Base-by-base conservation (phyloP, 352 stramenopile genomes). In the Phytophthora multivora region DNA sequence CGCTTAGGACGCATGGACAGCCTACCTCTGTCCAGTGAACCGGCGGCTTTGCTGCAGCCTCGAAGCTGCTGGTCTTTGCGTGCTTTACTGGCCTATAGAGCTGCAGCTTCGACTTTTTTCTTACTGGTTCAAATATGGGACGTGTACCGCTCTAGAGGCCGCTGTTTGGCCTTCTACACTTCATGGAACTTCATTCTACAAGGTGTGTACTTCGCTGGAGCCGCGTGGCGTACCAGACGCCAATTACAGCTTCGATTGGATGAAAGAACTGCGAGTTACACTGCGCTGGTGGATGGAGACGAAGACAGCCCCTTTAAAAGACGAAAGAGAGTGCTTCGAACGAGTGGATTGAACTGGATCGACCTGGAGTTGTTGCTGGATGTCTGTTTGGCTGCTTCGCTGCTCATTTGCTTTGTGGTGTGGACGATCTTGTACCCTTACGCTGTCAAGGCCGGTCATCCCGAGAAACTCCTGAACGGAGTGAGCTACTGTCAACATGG, bases 151-250 rank as follows among this genome's bases (percentile, higher is more conserved):
- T 83, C 86, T 13, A 26, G 45, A 9, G 62, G 60, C 28, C 63
- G 65, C 30, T 91, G 86, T 41, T 55, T 93, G 47, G 61, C 62
- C 45, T 92, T 95, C 60, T 95, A 90, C 69, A 95, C 86, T 36
- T 90, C 81, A n/a, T 95, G 86, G 86, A 95, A 95, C 63, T 91
- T 93, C 41, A 73, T 89, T n/a, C 59, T 77, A 3, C 83, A 95
- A 54, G 80, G 79, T 41, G 38, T 50, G 26, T 92, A 92, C 73
- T 92, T 92, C 59, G 35, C 35, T 0, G 21, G 54, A 5, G 80
- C 83, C 7, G 61, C 71, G 0, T 50, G 42, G 33, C 59, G 68
- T 15, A 86, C 80, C 4, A 52, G 55, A 45, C 43, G 52, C 10
- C 50, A 71, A 21, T 51, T 72, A 50, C 60, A 74, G 38, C 57